Evolutionary conservation across 805 yeast genomes (phyloP), one percentile per base, ranked within the genome.

Genomic region (Wickerhamomyces chaumierensis): DNA sequence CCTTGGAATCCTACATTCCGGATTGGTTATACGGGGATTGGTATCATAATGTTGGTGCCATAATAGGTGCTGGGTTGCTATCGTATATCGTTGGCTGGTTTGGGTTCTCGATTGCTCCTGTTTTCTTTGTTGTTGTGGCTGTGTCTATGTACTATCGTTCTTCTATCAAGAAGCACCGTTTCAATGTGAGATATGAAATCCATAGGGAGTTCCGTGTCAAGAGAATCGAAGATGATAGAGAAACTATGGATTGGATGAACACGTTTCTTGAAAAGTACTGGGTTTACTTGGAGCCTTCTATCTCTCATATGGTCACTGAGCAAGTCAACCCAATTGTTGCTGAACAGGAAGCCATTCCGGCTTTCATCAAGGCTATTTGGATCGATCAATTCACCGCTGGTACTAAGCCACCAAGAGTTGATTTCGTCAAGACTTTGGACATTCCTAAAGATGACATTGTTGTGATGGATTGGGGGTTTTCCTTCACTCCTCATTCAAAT

Each of bases 401-500:
- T 45, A 80, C 95, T 5, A 92, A 92, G 62, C 95, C 99, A 9
- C 95, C 95, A 27, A 74, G 98, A 58, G 70, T 92, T 43, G 96
- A 92, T 55, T 69, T 69, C 45, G 96, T 90, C 16, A 84, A 92
- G 56, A 84, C 96, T 2, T 74, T 87, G 53, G 83, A 80, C 36
- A 84, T 90, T 45, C 90, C 96, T n/a, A 79, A 76, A 23, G 82
- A 81, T 44, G 96, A 90, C 54, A 81, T 92, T 38, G 94, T 90
- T 11, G 96, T 94, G 38, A 92, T 92, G 96, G 98, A 92, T 61
- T 90, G 96, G 96, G 81, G 78, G 33, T 73, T 82, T 34, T 83
- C 96, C 1, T 85, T 88, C 65, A 81, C 85, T 20, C 98, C 99
- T n/a, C 86, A 85, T 60, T 82, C 87, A 31, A 60, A 75, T 36